A percentile compares a stretch with the other conserved stretches of the same genome.
Evolutionary conservation across 805 yeast species (phyloP).

Genomic region (Myxozyma vanderwaltii): DNA sequence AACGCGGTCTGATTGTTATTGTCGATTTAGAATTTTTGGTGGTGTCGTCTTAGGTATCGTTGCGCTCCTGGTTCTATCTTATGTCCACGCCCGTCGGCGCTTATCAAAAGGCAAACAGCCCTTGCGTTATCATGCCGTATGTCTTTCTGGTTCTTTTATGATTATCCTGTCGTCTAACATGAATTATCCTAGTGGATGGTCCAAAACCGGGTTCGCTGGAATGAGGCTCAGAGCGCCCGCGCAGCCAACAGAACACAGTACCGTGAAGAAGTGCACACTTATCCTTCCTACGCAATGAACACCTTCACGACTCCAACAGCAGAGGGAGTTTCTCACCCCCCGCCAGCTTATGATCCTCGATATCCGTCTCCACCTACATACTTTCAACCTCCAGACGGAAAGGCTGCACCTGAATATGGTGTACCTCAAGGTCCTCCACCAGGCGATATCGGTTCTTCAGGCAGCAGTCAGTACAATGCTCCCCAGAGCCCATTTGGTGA

Average conservation of each 20-base stretch:
- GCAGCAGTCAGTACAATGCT: slow-evolving; percentile 3
- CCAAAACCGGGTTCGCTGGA: slow-evolving; percentile 6
- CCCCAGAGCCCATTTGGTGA: slow-evolving; percentile 3
- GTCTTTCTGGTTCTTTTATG: slow-evolving; percentile 1
- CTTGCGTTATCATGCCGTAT: slow-evolving; percentile 25
- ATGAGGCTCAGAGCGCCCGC: slow-evolving; percentile 9
- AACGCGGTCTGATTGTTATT: neutral
- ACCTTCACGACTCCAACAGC: neutral
- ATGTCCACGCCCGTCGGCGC: slow-evolving; percentile 24
- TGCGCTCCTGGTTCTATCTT: neutral
- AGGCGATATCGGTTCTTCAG: slow-evolving; percentile 1
- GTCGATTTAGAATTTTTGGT: slow-evolving; percentile 18
- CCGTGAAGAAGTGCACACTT: slow-evolving; percentile 19
- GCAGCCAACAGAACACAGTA: slow-evolving; percentile 6
- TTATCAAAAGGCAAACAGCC: slow-evolving; percentile 22
- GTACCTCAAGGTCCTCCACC: slow-evolving; percentile 2
- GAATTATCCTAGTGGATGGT: slow-evolving; percentile 26
- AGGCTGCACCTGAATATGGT: slow-evolving; percentile 1
- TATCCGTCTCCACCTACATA: slow-evolving; percentile 31
- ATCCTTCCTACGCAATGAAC: slow-evolving; percentile 23
- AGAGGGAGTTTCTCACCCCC: slow-evolving; percentile 11
- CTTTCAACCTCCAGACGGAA: slow-evolving; percentile 9
- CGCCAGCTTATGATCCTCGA: slow-evolving; percentile 32
- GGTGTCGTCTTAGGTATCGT: slow-evolving; percentile 11
- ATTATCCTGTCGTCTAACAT: neutral